Conservation (phyloP, 1,284 basidiomycete genomes). For the Melampsora larici-populina region DNA sequence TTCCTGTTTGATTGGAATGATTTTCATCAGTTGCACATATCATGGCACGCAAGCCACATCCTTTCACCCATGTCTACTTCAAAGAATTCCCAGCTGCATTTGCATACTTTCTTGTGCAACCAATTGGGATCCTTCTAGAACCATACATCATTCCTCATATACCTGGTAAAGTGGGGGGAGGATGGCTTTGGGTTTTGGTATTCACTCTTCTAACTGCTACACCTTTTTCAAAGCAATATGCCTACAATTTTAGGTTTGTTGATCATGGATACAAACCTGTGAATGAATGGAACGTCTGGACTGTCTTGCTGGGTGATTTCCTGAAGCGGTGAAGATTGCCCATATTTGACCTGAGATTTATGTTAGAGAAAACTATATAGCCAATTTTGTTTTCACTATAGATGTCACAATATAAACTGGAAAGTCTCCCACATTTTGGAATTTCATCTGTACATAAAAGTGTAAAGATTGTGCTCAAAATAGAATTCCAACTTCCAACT, state of each 20-base stretch:
- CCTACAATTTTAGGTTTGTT: conserved; percentile 6
- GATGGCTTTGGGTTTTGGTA: not conserved
- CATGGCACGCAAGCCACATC: conserved; percentile 16
- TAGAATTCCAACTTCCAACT: too few species aligned
- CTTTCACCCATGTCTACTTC: not conserved
- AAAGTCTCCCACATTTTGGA: too few species aligned
- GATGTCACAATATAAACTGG: too few species aligned
- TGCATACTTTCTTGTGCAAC: conserved; percentile 17
- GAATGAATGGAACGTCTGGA: conserved; percentile 23
- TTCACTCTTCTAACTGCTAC: conserved; percentile 13
- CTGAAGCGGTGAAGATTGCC: too few species aligned
- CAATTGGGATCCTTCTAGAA: conserved; percentile 11
- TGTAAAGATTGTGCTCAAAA: too few species aligned
- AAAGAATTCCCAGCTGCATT: conserved; percentile 2
- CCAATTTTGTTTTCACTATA: too few species aligned
- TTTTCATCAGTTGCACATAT: not conserved
- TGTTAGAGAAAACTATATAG: too few species aligned
- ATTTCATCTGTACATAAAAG: too few species aligned
- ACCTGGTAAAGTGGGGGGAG: conserved; percentile 5
- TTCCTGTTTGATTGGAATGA: too few species aligned
- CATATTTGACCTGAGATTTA: too few species aligned
- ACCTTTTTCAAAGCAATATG: conserved; percentile 7
- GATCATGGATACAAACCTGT: conserved; percentile 30
- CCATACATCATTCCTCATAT: conserved; percentile 16
- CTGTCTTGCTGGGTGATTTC: too few species aligned